A percentile compares a stretch with the other conserved stretches of the same genome.
phyloP scores from a whole-genome alignment of 208 protist genomes.

The Leishmania tarentolae region DNA sequence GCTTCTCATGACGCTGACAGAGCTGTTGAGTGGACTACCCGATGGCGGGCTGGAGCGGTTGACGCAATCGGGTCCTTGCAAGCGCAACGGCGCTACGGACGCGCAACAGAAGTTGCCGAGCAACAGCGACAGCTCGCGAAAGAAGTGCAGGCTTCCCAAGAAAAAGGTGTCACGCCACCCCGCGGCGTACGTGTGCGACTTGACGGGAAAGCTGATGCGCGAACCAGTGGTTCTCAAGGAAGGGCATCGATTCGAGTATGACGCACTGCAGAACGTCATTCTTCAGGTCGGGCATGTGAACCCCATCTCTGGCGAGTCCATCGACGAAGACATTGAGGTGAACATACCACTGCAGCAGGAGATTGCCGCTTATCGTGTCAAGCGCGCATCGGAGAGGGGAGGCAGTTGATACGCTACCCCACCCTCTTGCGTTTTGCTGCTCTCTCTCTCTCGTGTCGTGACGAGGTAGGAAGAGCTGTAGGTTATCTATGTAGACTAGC shows the following conservation, averaged over 20 bases:
- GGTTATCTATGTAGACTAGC: background rate
- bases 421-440: background rate
- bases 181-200: conserved; percentile 69
- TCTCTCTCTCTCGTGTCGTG: background rate
- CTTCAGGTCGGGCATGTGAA: conserved; percentile 85
- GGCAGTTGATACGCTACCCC: conserved; percentile 1
- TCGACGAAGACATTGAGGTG: conserved; percentile 68
- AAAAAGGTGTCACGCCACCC: conserved; percentile 63
- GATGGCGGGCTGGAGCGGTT: conserved; percentile 20
- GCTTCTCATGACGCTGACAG: conserved; percentile 54
- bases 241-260: conserved; percentile 81
- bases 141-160: conserved; percentile 16
- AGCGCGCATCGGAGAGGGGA: conserved; percentile 42
- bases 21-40: conserved; percentile 55
- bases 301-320: conserved; percentile 71
- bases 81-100: background rate
- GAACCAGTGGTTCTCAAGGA: conserved; percentile 83
- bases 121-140: background rate
- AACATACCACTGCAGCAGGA: conserved; percentile 79
- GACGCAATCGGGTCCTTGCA: conserved; percentile 2
- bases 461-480: background rate
- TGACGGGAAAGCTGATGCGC: conserved; percentile 89
- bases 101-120: background rate
- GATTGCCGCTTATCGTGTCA: conserved; percentile 78
- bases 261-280: conserved; percentile 78